Evolutionary conservation across 768 basidiomycete genomes (phyloP), one percentile per base, ranked within the genome.

Genomic region (Plicaturopsis crispa): DNA sequence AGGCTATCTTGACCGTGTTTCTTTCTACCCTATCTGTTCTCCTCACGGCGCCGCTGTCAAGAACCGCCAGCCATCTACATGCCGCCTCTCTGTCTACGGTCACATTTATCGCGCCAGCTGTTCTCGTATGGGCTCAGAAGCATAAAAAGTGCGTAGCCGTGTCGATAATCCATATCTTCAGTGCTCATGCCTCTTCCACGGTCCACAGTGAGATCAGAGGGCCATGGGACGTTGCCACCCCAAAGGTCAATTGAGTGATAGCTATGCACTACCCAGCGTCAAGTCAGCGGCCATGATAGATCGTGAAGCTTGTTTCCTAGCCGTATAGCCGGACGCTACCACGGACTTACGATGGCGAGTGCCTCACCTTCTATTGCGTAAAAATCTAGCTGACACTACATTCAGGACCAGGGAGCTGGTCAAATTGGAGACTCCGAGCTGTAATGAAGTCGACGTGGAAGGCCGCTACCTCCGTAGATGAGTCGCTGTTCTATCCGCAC

Each of bases 181-280:
- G 18, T 18, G 22, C 39, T 28, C 16, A 43, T 30, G 44, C 39
- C 46, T 42, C 28, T 41, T 37, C 31, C 35, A 28, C 14, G 14
- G 36, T 40, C 48, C 38, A n/a, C 52, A 91, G 88, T 57, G 86
- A 89, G 62, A 82, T 92, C 56, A 75, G 84, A 43, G 89, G 89
- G 6, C 84, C 87, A 45, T 92, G 89, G 89, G 89, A 92, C 56
- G 84, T 85, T 19, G 88, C 88, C 20, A 72, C 80, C 47, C 88
- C 88, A 24, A 77, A 75, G 59, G 62, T 80, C 33, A 75, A 76
- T 53, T 74, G 58, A 28, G 14, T 28, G 26, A 14, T 8, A 8
- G 26, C n/a, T 38, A 38, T 38, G 30, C 36, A 38, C 7, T 26
- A 38, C 17, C 21, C 24, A 24, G 14, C 24, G 36, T 12, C 16